Evolutionary conservation across 2,329 filamentous ascomycete genomes (phyloP), one percentile per base, ranked within the genome.

Genomic region (Biscogniauxia sp.): DNA sequence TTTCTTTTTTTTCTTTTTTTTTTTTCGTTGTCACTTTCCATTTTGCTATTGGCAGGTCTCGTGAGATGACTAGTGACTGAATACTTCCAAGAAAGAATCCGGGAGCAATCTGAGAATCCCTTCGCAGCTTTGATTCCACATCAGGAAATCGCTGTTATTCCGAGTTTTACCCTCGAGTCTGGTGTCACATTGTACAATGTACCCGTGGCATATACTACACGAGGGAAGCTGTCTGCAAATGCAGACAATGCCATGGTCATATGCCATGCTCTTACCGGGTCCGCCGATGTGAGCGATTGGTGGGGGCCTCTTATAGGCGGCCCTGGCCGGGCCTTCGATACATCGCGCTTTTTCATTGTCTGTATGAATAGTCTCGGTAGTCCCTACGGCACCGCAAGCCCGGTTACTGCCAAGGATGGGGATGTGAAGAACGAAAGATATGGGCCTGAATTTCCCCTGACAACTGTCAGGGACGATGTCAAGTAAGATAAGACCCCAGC

Each of bases 381-480:
- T 69, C 92, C 92, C 0, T 96, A 96, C 71, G 92, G 92, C 28
- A 92, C 89, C 60, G 91, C 90, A n/a, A 94, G 91, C 73, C 91
- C 92, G 1, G 91, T 94, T 57, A 99, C 95, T 1, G 88, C 88
- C 68, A 96, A 92, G 75, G 89, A 97, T 71, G 93, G 93, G 15
- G 86, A 96, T 69, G 78, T 84, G 17, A 80, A 80, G 56, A 87
- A 91, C 64, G 93, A 86, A 19, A 85, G 85, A 68, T 99, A 99
- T 72, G 95, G 95, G 0, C 95, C 95, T 1, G 95, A 99, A 72
- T 99, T 99, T 68, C 95, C 95, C 53, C 79, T 99, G 65, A 97
- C 95, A 0, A 98, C 95, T 0, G 92, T 99, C 65, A 84, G 94
- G 66, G 95, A 99, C 74, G 95, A 99, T 78, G 94, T 98, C 57